Percentiles rank a stretch among this genome's conserved stretches.
Evolutionary conservation across 2,329 filamentous ascomycete species (phyloP).

Genomic region (Emergomyces africanus): DNA sequence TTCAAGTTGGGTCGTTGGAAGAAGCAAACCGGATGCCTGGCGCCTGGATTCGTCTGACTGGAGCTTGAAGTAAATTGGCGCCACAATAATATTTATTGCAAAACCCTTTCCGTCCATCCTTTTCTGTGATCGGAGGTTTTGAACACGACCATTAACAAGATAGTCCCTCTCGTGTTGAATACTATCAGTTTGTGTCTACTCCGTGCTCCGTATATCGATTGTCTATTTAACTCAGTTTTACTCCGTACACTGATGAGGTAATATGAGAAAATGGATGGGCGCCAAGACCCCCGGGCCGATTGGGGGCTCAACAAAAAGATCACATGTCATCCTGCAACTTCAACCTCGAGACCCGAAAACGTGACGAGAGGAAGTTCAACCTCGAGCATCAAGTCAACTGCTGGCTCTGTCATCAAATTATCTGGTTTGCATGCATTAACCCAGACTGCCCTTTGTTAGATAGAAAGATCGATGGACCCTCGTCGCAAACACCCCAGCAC

Average conservation of each 20-base stretch:
- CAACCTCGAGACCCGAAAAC: background rate
- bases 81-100: background rate
- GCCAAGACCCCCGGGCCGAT: background rate
- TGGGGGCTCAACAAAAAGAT: background rate
- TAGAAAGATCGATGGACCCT: conserved; percentile 1
- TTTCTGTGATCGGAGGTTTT: background rate
- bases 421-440: background rate
- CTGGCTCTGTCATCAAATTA: background rate
- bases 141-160: background rate
- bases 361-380: background rate
- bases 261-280: too few relatives aligned
- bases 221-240: too few relatives aligned
- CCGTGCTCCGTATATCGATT: too few relatives aligned
- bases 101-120: background rate
- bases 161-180: background rate
- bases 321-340: background rate
- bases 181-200: too few relatives aligned
- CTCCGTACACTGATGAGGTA: too few relatives aligned
- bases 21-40: background rate
- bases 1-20: background rate
- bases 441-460: background rate
- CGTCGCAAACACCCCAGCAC: background rate
- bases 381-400: background rate
- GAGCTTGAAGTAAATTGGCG: background rate
- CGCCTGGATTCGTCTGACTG: background rate